phyloP scores from a whole-genome alignment of 2,329 filamentous ascomycete genomes.

The Berkeleyomyces rouxiae region DNA sequence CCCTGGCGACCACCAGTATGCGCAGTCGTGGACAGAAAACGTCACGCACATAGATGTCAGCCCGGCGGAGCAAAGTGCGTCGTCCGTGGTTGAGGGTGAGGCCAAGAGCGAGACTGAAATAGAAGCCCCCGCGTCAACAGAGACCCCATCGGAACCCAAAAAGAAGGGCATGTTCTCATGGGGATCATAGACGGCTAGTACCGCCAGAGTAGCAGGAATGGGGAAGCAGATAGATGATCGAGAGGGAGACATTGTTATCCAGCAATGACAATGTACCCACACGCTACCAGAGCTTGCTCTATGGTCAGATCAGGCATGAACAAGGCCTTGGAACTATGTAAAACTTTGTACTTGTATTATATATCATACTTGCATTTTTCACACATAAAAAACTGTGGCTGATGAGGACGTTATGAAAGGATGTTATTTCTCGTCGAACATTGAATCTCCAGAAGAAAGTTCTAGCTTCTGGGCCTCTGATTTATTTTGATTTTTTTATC shows the following conservation, averaged over 20 bases:
- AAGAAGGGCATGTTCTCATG: slow-evolving; percentile 7
- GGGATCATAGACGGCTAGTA: slow-evolving; percentile 3
- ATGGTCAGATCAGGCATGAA: not conserved
- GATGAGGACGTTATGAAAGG: not conserved
- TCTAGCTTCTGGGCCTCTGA: not conserved
- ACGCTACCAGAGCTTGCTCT: not conserved
- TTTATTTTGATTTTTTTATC: not conserved
- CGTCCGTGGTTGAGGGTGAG: slow-evolving; percentile 10
- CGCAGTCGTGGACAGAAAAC: slow-evolving; percentile 33
- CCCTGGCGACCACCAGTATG: slow-evolving; percentile 30
- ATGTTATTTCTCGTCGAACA: not conserved
- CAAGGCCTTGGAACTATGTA: slow-evolving; percentile 6
- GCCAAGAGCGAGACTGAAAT: slow-evolving; percentile 16
- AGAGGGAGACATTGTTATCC: not conserved
- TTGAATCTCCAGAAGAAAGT: not conserved
- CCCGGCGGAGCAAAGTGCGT: not conserved
- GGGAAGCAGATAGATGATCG: not conserved
- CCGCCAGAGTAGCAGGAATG: not conserved
- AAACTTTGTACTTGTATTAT: slow-evolving; percentile 14
- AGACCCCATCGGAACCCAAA: slow-evolving; percentile 5
- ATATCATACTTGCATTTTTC: slow-evolving; percentile 10
- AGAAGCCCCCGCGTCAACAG: slow-evolving; percentile 4
- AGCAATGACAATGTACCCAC: slow-evolving; percentile 3
- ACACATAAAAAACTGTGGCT: not conserved
- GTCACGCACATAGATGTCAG: slow-evolving; percentile 31